Base-by-base conservation (phyloP, 2,329 filamentous ascomycete species). In the Penicillium sp. region DNA sequence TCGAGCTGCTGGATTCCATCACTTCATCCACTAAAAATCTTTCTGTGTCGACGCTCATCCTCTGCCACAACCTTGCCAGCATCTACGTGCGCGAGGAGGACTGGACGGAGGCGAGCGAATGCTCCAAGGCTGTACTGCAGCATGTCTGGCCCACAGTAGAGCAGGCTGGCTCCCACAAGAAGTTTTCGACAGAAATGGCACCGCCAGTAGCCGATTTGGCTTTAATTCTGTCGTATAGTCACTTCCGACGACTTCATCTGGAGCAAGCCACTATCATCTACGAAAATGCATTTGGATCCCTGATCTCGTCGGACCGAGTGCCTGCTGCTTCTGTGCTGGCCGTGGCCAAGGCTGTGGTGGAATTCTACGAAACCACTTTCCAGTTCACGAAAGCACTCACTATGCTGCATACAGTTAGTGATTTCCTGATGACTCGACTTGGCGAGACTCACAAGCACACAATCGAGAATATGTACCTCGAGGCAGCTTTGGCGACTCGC, bases 381-480 rank as follows among this genome's bases (percentile, higher is more conserved):
- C 60, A 63, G 27, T 63, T 62, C 39, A 51, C 52, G 14, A 60
- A 54, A 33, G 60, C 60, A 1, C 37, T 62, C 4, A 39, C 42
- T 18, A 36, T 63, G 6, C 50, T 62, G 1, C 52, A 57, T 17
- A 54, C 56, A 5, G 52, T 62, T 25, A 60, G 55, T 42, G 53
- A 57, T 11, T 62, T 61, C 49, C 51, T 61, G 37, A 43, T 45
- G 1, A 39, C 48, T n/a, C 50, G 59, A 3, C 40, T 63, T 3
- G 60, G 59, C 2, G 52, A 55, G 4, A 63, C 60, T 2, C 65
- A 73, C 44, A 63, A 69, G 32, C 55, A 62, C 20, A 71, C 69
- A 0, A 69, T 75, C 33, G 60, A 68, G 15, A 70, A 66, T 2
- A 49, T 74, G 36, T 75, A 75, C 48, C 61, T 62, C 17, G 54